phyloP scores from a whole-genome alignment of 139 green algal species.

The Chlorella sp. region DNA sequence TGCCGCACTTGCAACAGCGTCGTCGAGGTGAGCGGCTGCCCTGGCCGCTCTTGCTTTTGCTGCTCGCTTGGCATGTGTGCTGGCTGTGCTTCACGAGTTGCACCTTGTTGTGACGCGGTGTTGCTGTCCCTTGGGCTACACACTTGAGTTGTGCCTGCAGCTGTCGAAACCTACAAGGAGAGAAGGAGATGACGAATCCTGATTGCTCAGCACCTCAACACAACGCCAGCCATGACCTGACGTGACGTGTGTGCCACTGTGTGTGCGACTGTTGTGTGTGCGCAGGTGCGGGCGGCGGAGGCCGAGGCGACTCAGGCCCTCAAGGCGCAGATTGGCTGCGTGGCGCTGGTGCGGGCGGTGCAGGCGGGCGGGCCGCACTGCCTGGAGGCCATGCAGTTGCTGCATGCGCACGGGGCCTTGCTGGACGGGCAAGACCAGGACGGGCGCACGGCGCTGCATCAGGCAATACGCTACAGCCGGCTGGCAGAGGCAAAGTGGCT shows the following conservation, averaged over 20 bases:
- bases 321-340: constrained; percentile 23
- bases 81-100: too few relatives aligned
- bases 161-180: too few relatives aligned
- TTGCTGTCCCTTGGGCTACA: too few relatives aligned
- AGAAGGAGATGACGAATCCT: too few relatives aligned
- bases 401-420: constrained; percentile 23
- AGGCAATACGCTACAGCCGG: constrained; percentile 35
- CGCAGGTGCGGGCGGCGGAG: constrained; percentile 22
- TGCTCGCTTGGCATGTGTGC: too few relatives aligned
- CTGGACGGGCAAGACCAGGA: constrained; percentile 37
- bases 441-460: constrained; percentile 32
- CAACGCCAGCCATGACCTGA: too few relatives aligned
- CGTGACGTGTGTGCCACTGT: too few relatives aligned
- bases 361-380: constrained; percentile 28
- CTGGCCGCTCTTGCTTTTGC: too few relatives aligned
- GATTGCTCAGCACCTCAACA: too few relatives aligned
- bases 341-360: constrained; percentile 27
- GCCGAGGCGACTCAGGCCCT: constrained; percentile 19
- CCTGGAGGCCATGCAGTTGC: constrained; percentile 22
- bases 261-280: too few relatives aligned
- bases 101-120: too few relatives aligned
- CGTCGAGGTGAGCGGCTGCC: constrained; percentile 33
- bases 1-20: constrained; percentile 36
- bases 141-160: too few relatives aligned
- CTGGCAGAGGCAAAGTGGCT: constrained; percentile 32